Evolutionary conservation across 2,329 filamentous ascomycete species (phyloP).

Genomic region (Xylaria sp.): DNA sequence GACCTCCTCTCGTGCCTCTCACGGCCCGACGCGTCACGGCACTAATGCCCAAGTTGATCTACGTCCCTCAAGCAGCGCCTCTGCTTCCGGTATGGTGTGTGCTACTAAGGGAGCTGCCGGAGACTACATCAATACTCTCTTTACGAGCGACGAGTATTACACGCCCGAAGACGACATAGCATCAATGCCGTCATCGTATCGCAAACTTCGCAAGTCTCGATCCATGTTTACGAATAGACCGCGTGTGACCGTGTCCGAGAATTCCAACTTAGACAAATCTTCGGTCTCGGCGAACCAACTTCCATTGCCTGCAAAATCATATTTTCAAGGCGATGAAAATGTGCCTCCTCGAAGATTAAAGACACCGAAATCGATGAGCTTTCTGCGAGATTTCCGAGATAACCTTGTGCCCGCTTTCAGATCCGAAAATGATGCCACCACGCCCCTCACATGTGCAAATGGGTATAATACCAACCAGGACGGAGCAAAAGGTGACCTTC

Average conservation of each 20-base stretch:
- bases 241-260: slow-evolving; percentile 19
- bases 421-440: slow-evolving; percentile 18
- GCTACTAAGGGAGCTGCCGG: slow-evolving; percentile 48
- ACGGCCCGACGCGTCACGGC: slow-evolving; percentile 16
- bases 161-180: slow-evolving; percentile 60
- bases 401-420: slow-evolving; percentile 19
- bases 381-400: slow-evolving; percentile 53
- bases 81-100: slow-evolving; percentile 45
- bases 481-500: slow-evolving; percentile 40
- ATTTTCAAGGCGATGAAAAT: slow-evolving; percentile 46
- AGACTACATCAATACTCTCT: slow-evolving; percentile 53
- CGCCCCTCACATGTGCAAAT: slow-evolving; percentile 15
- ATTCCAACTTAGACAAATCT: slow-evolving; percentile 15
- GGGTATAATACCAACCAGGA: slow-evolving; percentile 16
- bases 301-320: slow-evolving; percentile 14
- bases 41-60: slow-evolving; percentile 20
- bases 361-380: slow-evolving; percentile 67
- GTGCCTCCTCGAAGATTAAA: slow-evolving; percentile 51
- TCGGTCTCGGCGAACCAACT: slow-evolving; percentile 34
- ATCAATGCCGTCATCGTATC: slow-evolving; percentile 61
- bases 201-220: slow-evolving; percentile 64
- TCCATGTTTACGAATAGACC: slow-evolving; percentile 62
- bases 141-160: slow-evolving; percentile 57
- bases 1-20: slow-evolving; percentile 13
- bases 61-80: slow-evolving; percentile 37